These are phyloP conservation scores for Mycena floridula DNA, from an alignment of 768 basidiomycete species.

Conservation along the genomic window DNA sequence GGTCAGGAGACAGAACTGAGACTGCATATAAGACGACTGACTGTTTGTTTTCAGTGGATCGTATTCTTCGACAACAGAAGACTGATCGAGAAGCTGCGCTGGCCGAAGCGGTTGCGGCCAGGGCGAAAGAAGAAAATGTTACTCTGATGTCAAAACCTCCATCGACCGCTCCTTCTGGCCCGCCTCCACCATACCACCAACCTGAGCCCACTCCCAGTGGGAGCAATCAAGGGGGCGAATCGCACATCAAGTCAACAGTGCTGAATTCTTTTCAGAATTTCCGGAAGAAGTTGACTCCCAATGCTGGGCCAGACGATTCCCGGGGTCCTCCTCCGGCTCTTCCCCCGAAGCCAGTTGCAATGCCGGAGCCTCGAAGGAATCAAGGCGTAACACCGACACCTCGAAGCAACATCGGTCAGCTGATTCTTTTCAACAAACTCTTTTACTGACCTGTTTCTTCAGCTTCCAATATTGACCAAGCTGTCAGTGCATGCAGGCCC, in stretches of 20 bases:
- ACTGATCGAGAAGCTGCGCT: constrained; percentile 46
- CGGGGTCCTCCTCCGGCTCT: too few species aligned
- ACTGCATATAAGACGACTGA: constrained; percentile 3
- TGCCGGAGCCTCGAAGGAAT: background rate
- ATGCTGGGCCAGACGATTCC: too few species aligned
- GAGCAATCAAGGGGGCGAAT: too few species aligned
- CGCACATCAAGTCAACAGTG: too few species aligned
- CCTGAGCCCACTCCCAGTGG: constrained; percentile 1
- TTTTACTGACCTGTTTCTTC: constrained; percentile 6
- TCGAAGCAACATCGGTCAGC: constrained; percentile 37
- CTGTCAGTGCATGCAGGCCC: constrained; percentile 64
- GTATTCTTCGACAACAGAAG: constrained; percentile 81
- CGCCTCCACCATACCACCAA: background rate
- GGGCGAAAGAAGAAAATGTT: constrained; percentile 28
- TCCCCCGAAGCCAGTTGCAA: background rate
- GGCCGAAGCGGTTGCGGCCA: constrained; percentile 41
- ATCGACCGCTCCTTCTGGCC: constrained; percentile 2
- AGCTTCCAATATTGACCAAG: constrained; percentile 65
- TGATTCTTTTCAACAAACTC: background rate
- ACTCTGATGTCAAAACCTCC: constrained; percentile 20
- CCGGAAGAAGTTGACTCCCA: too few species aligned
- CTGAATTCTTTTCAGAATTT: too few species aligned
- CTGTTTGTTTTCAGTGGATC: constrained; percentile 54
- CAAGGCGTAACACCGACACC: constrained; percentile 30
- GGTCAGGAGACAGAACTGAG: constrained; percentile 33